Base-by-base conservation (phyloP, 1,284 basidiomycete genomes). In the Ustilago esculenta region DNA sequence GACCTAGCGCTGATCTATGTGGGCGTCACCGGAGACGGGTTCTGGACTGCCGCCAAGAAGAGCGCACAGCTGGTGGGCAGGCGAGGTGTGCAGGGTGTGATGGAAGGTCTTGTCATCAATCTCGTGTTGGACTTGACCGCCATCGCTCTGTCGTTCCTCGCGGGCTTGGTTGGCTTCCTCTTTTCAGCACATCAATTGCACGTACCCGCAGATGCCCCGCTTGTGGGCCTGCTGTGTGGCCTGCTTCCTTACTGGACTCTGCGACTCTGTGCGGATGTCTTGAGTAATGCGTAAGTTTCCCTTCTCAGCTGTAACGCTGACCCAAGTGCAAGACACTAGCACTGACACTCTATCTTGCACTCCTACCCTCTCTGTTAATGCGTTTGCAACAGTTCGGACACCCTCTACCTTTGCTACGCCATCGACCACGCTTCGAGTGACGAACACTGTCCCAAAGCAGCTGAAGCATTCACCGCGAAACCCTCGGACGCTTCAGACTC, bases 341-440 rank as follows among this genome's bases (percentile, higher is more conserved):
- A n/a, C n/a, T n/a, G n/a, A n/a, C n/a, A n/a, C n/a, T n/a, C n/a
- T n/a, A n/a, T n/a, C n/a, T n/a, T n/a, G n/a, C n/a, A n/a, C n/a
- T n/a, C n/a, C n/a, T n/a, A 5, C 18, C 25, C 17, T 37, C 14
- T 20, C n/a, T 30, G 24, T 24, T 10, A 29, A 11, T 11, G 1
- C 32, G 3, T n/a, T 6, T 12, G 27, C 27, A 6, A 29, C 27
- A 29, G 27, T 10, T 58, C 90, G 55, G 92, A 94, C 77, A 89
- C 92, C 2, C 78, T 94, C 47, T 94, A 92, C 79, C 86, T 94
- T 35, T 94, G 92, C 77, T 92, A 92, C 78, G 91, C 91, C 73
- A 91, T 94, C 49, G 92, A 94, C 79, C 88, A 89, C 69, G 90
- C 90, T 45, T 83, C 86, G 11, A 63, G 65, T 42, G 66, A 68